These are phyloP conservation scores for Spongospora subterranea DNA, from an alignment of 208 protist genomes.

Conservation along the genomic window DNA sequence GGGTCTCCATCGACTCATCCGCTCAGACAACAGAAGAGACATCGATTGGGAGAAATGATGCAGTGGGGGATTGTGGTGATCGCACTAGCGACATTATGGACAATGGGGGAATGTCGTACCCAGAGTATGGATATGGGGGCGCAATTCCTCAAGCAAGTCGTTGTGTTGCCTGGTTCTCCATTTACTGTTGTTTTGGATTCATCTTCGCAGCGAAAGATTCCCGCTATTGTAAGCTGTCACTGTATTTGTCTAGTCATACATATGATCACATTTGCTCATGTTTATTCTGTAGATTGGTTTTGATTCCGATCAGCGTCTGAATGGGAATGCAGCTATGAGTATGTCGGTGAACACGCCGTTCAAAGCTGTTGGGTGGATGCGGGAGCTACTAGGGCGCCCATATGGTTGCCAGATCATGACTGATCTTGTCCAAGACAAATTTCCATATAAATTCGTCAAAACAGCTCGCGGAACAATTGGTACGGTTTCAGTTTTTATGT, in stretches of 20 bases:
- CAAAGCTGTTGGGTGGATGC: neutral
- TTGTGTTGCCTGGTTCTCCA: neutral
- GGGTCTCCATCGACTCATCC: too few species aligned
- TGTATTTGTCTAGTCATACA: neutral
- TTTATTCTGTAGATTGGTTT: neutral
- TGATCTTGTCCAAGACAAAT: neutral
- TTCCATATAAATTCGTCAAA: neutral
- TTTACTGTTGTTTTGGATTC: conserved; percentile 49
- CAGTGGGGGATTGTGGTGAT: too few species aligned
- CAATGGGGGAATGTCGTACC: too few species aligned
- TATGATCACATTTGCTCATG: too few species aligned
- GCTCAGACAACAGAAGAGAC: too few species aligned
- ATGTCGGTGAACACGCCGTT: neutral
- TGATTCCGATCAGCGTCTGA: neutral
- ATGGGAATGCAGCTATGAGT: neutral
- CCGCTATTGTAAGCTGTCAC: neutral
- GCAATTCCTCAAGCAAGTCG: conserved; percentile 23
- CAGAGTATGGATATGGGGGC: conserved; percentile 55
- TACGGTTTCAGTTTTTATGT: too few species aligned
- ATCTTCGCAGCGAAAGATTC: conserved; percentile 22
- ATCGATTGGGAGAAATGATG: too few species aligned
- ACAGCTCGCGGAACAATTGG: neutral
- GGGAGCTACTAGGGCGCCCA: neutral
- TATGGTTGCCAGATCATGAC: neutral
- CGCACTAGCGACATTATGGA: too few species aligned